These are phyloP conservation scores for Aureobasidium sp. DNA, from an alignment of 2,329 filamentous ascomycete species.

Conservation along the genomic window DNA sequence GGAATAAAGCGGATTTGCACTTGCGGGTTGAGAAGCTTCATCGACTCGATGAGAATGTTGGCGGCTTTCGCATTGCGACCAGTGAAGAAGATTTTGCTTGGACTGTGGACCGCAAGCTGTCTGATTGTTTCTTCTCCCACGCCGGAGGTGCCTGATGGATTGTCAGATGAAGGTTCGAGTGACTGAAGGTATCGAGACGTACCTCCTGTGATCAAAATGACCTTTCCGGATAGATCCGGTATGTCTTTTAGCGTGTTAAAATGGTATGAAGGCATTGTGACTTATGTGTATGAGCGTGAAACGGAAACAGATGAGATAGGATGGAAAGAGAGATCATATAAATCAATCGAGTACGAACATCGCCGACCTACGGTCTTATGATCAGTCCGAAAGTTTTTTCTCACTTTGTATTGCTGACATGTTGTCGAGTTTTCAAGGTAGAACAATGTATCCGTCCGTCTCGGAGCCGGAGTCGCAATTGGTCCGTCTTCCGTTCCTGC, in stretches of 20 bases:
- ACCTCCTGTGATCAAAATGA: slow-evolving; percentile 24
- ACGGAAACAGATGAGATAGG: not conserved
- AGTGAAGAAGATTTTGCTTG: slow-evolving; percentile 46
- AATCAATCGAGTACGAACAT: too few relatives aligned
- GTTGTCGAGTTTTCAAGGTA: not conserved
- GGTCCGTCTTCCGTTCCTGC: slow-evolving; percentile 10
- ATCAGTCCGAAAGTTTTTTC: not conserved
- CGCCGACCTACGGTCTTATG: not conserved
- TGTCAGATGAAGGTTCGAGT: not conserved
- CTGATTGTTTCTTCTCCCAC: slow-evolving; percentile 41
- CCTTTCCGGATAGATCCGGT: slow-evolving; percentile 23
- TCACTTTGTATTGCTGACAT: not conserved
- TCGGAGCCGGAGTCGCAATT: not conserved
- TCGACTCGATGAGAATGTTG: slow-evolving; percentile 36
- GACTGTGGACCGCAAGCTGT: slow-evolving; percentile 38
- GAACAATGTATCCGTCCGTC: not conserved
- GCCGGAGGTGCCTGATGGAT: slow-evolving; percentile 35
- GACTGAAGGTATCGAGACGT: not conserved
- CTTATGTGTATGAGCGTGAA: not conserved
- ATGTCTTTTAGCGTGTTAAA: slow-evolving; percentile 23
- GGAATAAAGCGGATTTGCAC: slow-evolving; percentile 39
- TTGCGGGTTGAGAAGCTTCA: slow-evolving; percentile 25
- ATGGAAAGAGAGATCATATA: not conserved
- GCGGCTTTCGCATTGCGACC: slow-evolving; percentile 41
- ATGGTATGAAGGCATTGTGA: not conserved